Conservation (phyloP, 2,329 filamentous ascomycete genomes). For the Scedosporium dehoogii region DNA sequence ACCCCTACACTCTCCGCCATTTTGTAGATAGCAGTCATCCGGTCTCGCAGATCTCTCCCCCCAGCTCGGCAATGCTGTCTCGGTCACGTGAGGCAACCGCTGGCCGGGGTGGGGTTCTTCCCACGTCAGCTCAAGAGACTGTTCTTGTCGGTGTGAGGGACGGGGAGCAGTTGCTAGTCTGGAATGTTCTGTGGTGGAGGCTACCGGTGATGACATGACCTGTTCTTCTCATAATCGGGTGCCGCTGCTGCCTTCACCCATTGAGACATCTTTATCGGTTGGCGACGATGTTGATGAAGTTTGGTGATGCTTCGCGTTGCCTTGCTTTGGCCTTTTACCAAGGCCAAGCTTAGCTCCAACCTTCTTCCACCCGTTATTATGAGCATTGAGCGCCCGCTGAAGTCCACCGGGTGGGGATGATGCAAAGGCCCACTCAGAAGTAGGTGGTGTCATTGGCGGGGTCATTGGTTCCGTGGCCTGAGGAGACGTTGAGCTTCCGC, state of each 20-base stretch:
- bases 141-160: constrained; percentile 7
- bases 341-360: constrained; percentile 52
- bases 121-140: constrained; percentile 20
- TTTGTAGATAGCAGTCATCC: neutral
- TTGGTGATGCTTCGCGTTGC: constrained; percentile 11
- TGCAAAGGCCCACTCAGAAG: constrained; percentile 43
- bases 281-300: constrained; percentile 31
- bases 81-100: constrained; percentile 21
- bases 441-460: constrained; percentile 63
- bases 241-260: constrained; percentile 24
- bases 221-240: constrained; percentile 46
- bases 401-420: constrained; percentile 39
- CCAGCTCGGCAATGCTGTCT: constrained; percentile 6
- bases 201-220: constrained; percentile 41
- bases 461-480: constrained; percentile 55
- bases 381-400: constrained; percentile 42
- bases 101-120: constrained; percentile 37
- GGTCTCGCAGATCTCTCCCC: neutral
- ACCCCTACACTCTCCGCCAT: constrained; percentile 24
- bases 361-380: constrained; percentile 54
- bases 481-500: constrained; percentile 48
- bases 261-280: constrained; percentile 23
- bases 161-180: constrained; percentile 8
- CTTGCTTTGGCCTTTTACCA: constrained; percentile 5
- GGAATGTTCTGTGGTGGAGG: constrained; percentile 17